phyloP scores from a whole-genome alignment of 2,329 filamentous ascomycete genomes.

The Thelonectria blattea region DNA sequence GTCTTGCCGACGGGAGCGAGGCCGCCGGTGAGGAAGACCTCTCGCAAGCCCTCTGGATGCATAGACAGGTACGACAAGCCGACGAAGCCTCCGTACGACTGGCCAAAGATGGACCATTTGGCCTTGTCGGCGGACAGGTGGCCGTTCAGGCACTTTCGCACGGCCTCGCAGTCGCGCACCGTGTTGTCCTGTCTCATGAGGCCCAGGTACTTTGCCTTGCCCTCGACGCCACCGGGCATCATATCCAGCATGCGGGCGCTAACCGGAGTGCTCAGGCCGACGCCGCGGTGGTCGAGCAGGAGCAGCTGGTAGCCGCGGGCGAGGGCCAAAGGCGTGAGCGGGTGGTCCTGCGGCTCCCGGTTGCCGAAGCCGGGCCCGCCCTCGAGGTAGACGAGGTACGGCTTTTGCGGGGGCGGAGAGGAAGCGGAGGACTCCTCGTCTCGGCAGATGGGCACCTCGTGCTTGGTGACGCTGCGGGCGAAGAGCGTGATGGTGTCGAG shows the following conservation, averaged over 20 bases:
- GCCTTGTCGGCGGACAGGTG: conserved; percentile 69
- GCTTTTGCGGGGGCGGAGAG: conserved; percentile 47
- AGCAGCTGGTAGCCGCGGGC: conserved; percentile 85
- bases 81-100: conserved; percentile 92
- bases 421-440: conserved; percentile 33
- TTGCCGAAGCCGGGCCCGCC: conserved; percentile 87
- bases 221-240: conserved; percentile 62
- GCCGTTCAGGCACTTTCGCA: conserved; percentile 80
- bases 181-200: conserved; percentile 89
- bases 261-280: conserved; percentile 82
- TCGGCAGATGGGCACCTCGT: conserved; percentile 64
- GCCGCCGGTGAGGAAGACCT: conserved; percentile 85
- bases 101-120: conserved; percentile 84
- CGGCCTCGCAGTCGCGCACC: conserved; percentile 86
- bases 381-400: conserved; percentile 76
- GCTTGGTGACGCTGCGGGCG: conserved; percentile 72
- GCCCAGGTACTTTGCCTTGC: conserved; percentile 82
- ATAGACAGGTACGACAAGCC: conserved; percentile 83
- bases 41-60: conserved; percentile 76
- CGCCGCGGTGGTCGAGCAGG: conserved; percentile 89
- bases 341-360: conserved; percentile 73
- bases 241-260: conserved; percentile 71
- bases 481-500: conserved; percentile 75
- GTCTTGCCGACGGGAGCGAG: conserved; percentile 76
- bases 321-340: conserved; percentile 73